Conservation (phyloP, 2,329 filamentous ascomycete species). For the Pseudogymnoascus verrucosus region DNA sequence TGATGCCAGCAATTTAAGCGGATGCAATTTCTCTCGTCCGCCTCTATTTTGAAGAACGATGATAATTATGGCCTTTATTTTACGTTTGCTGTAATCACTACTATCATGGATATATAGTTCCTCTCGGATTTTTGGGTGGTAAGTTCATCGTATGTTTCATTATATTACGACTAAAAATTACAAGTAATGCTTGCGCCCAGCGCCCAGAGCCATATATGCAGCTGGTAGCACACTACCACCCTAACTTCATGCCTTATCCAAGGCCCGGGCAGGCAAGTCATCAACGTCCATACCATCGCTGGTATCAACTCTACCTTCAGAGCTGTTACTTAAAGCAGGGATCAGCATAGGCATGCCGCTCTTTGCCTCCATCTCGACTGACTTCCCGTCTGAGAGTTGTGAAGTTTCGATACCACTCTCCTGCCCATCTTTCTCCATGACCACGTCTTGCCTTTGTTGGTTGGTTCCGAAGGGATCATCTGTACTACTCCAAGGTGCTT, state of each 20-base stretch:
- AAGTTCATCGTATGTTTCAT: neutral
- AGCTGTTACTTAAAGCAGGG: neutral
- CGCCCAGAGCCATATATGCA: neutral
- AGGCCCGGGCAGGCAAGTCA: neutral
- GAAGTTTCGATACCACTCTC: neutral
- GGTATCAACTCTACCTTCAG: neutral
- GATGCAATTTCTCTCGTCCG: neutral
- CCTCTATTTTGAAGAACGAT: neutral
- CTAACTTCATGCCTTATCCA: neutral
- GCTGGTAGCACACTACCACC: neutral
- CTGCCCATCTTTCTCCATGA: slow-evolving; percentile 1
- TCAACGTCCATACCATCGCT: slow-evolving; percentile 1
- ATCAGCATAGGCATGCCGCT: neutral
- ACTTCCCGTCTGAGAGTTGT: neutral
- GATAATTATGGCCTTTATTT: neutral
- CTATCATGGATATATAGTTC: neutral
- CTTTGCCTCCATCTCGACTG: slow-evolving; percentile 3
- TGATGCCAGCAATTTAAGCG: neutral
- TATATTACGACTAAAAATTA: slow-evolving; percentile 6
- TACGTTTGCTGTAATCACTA: neutral
- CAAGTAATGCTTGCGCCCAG: neutral
- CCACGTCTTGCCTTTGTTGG: neutral
- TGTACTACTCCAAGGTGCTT: neutral
- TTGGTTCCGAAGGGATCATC: neutral
- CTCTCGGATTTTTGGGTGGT: neutral